Percentiles rank a stretch among this genome's conserved stretches.
These are phyloP conservation scores for Monosporascus cannonballus DNA, from an alignment of 2,329 filamentous ascomycete genomes.

Conservation along the genomic window DNA sequence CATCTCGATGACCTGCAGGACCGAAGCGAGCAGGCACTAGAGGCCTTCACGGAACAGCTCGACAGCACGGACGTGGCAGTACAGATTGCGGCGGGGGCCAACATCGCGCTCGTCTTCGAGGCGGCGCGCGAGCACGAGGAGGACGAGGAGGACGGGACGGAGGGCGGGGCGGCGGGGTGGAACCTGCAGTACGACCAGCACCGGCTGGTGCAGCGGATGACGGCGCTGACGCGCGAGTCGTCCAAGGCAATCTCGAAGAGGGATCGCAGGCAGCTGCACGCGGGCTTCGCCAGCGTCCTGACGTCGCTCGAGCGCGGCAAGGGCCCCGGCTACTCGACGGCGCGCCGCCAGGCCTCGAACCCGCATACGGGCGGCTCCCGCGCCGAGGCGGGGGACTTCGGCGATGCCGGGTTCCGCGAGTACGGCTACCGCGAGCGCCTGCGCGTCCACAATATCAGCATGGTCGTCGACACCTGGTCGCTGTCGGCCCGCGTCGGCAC, in stretches of 20 bases:
- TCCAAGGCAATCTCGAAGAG: slow-evolving; percentile 45
- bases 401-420: slow-evolving; percentile 36
- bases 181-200: slow-evolving; percentile 46
- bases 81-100: slow-evolving; percentile 70
- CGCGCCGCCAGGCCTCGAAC: slow-evolving; percentile 33
- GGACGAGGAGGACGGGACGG: slow-evolving; percentile 36
- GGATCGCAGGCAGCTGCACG: slow-evolving; percentile 40
- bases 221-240: slow-evolving; percentile 39
- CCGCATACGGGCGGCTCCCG: slow-evolving; percentile 36
- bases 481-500: slow-evolving; percentile 41
- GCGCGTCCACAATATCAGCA: slow-evolving; percentile 38
- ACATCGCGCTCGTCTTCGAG: slow-evolving; percentile 79
- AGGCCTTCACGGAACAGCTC: slow-evolving; percentile 80
- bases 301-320: slow-evolving; percentile 49
- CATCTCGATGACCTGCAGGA: slow-evolving; percentile 69
- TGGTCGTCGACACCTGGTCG: slow-evolving; percentile 46
- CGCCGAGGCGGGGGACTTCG: slow-evolving; percentile 23
- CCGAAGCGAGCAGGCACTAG: slow-evolving; percentile 65
- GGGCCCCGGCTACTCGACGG: slow-evolving; percentile 49
- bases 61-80: slow-evolving; percentile 67
- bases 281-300: slow-evolving; percentile 44
- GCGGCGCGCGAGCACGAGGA: slow-evolving; percentile 48
- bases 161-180: slow-evolving; percentile 33
- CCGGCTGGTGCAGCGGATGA: slow-evolving; percentile 40
- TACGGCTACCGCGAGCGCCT: slow-evolving; percentile 48